These are phyloP conservation scores for Microthlaspi erraticum DNA, from an alignment of 345 rosid species.

Conservation along the genomic window DNA sequence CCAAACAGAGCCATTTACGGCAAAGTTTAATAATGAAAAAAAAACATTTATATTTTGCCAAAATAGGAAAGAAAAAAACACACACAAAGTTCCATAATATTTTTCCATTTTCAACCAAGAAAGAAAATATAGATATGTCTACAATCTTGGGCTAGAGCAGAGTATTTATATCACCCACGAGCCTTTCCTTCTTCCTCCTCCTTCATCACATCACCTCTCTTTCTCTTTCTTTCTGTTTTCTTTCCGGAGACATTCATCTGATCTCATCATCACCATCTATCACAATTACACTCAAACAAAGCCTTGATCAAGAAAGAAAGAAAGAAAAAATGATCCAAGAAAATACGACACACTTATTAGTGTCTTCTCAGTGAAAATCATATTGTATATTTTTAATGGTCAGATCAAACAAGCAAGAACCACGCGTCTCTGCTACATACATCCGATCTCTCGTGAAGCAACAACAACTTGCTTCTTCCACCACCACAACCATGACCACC, in stretches of 20 bases:
- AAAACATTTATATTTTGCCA: slow-evolving; percentile 21
- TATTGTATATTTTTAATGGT: slow-evolving; percentile 8
- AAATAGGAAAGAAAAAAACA: slow-evolving; percentile 25
- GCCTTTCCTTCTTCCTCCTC: slow-evolving; percentile 33
- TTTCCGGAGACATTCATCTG: slow-evolving; percentile 38
- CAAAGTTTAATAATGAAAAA: slow-evolving; percentile 32
- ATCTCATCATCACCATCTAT: slow-evolving; percentile 20
- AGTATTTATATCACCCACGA: slow-evolving; percentile 47
- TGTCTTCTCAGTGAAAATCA: slow-evolving; percentile 8
- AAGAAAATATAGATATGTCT: not conserved
- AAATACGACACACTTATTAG: not conserved
- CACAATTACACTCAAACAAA: slow-evolving; percentile 34
- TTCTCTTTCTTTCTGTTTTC: slow-evolving; percentile 32
- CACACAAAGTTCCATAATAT: not conserved
- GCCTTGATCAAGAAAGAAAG: slow-evolving; percentile 3
- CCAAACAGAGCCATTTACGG: slow-evolving; percentile 38
- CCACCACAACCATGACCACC: slow-evolving; percentile 48
- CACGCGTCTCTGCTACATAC: slow-evolving; percentile 36
- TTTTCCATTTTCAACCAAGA: not conserved
- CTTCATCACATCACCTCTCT: slow-evolving; percentile 43
- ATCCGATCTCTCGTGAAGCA: slow-evolving; percentile 42
- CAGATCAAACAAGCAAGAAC: slow-evolving; percentile 34
- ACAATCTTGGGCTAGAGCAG: slow-evolving; percentile 32
- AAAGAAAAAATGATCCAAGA: slow-evolving; percentile 13
- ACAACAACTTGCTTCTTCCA: slow-evolving; percentile 60